Conservation (phyloP, 371 early-diverging fungal species). For the Thermomucor indicae-seudaticae region DNA sequence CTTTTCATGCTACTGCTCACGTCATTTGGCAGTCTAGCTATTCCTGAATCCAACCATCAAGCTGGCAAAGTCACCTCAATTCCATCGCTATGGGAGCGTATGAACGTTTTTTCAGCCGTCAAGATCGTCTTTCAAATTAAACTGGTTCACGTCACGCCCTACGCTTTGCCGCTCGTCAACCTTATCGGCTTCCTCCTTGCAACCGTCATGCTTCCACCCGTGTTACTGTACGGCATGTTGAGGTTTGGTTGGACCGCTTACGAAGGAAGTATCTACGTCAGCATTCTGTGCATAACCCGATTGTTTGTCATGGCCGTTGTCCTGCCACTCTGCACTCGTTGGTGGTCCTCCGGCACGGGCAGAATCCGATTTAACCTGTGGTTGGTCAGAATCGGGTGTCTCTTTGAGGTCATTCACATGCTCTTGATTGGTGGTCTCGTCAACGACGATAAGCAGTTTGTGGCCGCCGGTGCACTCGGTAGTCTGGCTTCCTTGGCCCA, state of each 20-base stretch:
- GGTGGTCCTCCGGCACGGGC: slow-evolving; percentile 5
- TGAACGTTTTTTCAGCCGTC: slow-evolving; percentile 39
- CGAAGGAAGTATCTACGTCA: slow-evolving; percentile 36
- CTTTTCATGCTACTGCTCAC: slow-evolving; percentile 12
- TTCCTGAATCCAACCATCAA: slow-evolving; percentile 45
- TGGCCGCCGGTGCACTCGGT: slow-evolving; percentile 22
- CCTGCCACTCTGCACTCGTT: slow-evolving; percentile 25
- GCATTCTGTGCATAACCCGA: slow-evolving; percentile 18
- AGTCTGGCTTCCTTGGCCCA: slow-evolving; percentile 27
- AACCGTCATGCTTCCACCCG: slow-evolving; percentile 24
- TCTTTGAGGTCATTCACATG: slow-evolving; percentile 26
- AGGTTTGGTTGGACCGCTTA: slow-evolving; percentile 40
- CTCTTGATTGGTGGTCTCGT: slow-evolving; percentile 27
- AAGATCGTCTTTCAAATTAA: slow-evolving; percentile 14
- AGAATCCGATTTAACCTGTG: slow-evolving; percentile 33
- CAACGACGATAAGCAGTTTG: slow-evolving; percentile 16
- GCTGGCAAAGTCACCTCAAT: not conserved
- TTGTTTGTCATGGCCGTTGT: slow-evolving; percentile 16
- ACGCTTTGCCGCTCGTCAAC: slow-evolving; percentile 25
- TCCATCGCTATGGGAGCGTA: slow-evolving; percentile 7
- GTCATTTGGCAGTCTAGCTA: slow-evolving; percentile 17
- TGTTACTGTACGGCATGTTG: slow-evolving; percentile 42
- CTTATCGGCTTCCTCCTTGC: slow-evolving; percentile 21
- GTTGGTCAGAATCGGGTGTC: slow-evolving; percentile 40
- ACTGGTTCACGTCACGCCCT: slow-evolving; percentile 11